phyloP scores from a whole-genome alignment of 352 stramenopile genomes.

The Phytophthora fragariae region DNA sequence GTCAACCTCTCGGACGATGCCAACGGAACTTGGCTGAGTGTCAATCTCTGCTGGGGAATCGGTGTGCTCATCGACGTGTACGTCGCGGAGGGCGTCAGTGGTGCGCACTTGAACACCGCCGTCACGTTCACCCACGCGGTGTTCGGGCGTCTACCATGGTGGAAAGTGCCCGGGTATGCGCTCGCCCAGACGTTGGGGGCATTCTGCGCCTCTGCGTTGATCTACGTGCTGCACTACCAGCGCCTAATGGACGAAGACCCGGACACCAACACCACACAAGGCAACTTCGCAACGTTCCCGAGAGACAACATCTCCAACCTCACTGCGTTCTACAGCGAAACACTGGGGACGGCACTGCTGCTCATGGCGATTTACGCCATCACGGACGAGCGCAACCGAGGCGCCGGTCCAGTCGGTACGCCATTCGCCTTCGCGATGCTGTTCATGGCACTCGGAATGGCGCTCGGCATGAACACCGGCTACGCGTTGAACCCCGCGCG shows the following conservation, averaged over 20 bases:
- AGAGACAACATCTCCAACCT: constrained; percentile 42
- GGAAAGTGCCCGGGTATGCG: constrained; percentile 52
- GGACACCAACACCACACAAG: constrained; percentile 40
- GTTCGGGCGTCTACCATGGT: constrained; percentile 50
- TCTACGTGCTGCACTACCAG: constrained; percentile 62
- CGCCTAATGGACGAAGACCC: constrained; percentile 52
- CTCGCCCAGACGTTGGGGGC: constrained; percentile 43
- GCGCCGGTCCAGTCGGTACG: constrained; percentile 38
- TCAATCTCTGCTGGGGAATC: constrained; percentile 51
- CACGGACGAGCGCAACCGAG: constrained; percentile 52
- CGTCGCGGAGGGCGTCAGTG: constrained; percentile 49
- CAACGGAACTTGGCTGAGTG: constrained; percentile 67
- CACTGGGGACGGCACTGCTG: constrained; percentile 56
- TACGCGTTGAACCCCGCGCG: constrained; percentile 53
- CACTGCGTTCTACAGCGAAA: constrained; percentile 63
- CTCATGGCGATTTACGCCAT: constrained; percentile 63
- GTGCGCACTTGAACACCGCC: constrained; percentile 63
- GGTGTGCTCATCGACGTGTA: constrained; percentile 55
- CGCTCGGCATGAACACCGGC: constrained; percentile 52
- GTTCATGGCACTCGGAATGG: constrained; percentile 65
- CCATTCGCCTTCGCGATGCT: constrained; percentile 57
- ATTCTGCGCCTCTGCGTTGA: constrained; percentile 46
- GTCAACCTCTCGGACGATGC: constrained; percentile 49
- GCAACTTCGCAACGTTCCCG: constrained; percentile 57
- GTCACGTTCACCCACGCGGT: constrained; percentile 57